Base-by-base conservation (phyloP, 768 basidiomycete species). In the Leccinum subgranulosum region DNA sequence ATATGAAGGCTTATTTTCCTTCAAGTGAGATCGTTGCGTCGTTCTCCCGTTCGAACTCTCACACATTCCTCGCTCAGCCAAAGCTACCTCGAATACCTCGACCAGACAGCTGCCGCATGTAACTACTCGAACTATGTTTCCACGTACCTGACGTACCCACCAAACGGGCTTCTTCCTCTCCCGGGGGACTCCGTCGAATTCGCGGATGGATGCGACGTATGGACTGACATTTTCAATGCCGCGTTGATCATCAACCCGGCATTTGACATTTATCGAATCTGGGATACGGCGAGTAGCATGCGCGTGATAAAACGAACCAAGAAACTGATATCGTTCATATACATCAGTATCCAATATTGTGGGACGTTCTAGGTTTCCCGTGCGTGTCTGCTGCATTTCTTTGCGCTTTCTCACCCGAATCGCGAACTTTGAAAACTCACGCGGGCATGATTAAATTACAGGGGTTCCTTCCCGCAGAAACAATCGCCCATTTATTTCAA, bases 361-460 rank as follows among this genome's bases (percentile, higher is more conserved):
- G 87, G 88, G 88, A 90, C 59, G 87, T 90, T 6, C 84, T 90
- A 29, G 88, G 88, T n/a, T 90, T 87, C 79, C 88, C 88, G 84
- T 87, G 63, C 33, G 83, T 68, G n/a, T 41, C n/a, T 41, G 39
- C 39, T 39, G 17, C 17, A 5, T 31, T n/a, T 17, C 23, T 0
- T 39, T 17, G 34, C 15, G 3, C 39, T n/a, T n/a, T 41, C 39
- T 34, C 15, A 34, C 34, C 15, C 14, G 34, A 41, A 41, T n/a
- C 2, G n/a, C n/a, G n/a, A n/a, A 41, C 9, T 41, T n/a, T n/a
- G 39, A n/a, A 41, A n/a, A 41, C n/a, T 41, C 39, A 41, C 39
- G 9, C n/a, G 9, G n/a, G 9, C n/a, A 2, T 39, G 36, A 39
- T 9, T 39, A n/a, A n/a, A n/a, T 41, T 9, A 10, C 64, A 86